Conservation (phyloP, 2,329 filamentous ascomycete genomes). For the Geosmithia putterillii region DNA sequence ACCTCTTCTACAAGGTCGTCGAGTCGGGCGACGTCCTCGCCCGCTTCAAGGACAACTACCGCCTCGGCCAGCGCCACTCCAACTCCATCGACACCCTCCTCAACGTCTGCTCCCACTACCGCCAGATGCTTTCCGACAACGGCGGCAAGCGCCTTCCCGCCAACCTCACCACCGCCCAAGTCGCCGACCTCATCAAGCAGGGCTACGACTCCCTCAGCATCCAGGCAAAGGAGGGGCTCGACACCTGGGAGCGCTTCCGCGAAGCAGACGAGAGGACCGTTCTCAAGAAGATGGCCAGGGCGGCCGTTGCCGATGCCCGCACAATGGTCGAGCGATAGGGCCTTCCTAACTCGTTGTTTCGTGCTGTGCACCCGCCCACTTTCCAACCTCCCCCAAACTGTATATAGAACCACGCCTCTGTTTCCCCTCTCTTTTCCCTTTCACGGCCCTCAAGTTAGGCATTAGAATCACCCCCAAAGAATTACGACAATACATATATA, state of each 20-base stretch:
- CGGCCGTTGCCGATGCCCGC: slow-evolving; percentile 53
- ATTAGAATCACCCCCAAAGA: no score
- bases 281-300: slow-evolving; percentile 77
- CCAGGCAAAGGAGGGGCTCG: slow-evolving; percentile 74
- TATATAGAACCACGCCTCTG: no score
- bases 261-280: slow-evolving; percentile 77
- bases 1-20: slow-evolving; percentile 96
- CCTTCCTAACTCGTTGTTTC: background rate
- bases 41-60: slow-evolving; percentile 73
- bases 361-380: no score
- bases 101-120: slow-evolving; percentile 75
- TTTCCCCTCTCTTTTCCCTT: no score
- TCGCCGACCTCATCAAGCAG: slow-evolving; percentile 86
- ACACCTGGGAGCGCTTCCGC: slow-evolving; percentile 74
- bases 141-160: slow-evolving; percentile 37
- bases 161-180: slow-evolving; percentile 69
- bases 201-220: slow-evolving; percentile 93
- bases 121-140: slow-evolving; percentile 59
- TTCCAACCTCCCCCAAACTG: no score
- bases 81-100: slow-evolving; percentile 78
- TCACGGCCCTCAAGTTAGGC: no score
- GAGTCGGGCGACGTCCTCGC: slow-evolving; percentile 74
- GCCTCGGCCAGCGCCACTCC: slow-evolving; percentile 40
- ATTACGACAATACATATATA: no score
- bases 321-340: slow-evolving; percentile 29